phyloP scores from a whole-genome alignment of 441 rosid species.

The Gossypium laxum region DNA sequence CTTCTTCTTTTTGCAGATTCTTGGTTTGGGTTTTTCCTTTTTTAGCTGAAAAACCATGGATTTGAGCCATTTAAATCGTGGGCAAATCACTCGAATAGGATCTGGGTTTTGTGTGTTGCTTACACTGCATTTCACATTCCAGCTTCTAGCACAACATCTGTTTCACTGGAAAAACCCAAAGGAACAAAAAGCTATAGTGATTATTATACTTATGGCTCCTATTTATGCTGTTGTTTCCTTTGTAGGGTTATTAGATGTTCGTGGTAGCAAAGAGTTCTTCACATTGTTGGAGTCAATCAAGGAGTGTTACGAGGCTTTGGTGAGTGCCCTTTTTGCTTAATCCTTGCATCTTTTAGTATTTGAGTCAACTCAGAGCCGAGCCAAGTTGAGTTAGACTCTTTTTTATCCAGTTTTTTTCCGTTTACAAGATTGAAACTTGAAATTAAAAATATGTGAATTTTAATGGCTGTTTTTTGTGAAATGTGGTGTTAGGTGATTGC shows the following conservation, averaged over 20 bases:
- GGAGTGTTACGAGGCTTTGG: constrained; percentile 90
- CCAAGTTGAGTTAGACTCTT: too few relatives aligned
- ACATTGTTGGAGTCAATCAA: constrained; percentile 69
- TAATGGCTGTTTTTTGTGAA: too few relatives aligned
- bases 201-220: constrained; percentile 87
- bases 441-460: too few relatives aligned
- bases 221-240: constrained; percentile 64
- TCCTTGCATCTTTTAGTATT: too few relatives aligned
- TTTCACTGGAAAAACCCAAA: constrained; percentile 86
- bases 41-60: constrained; percentile 37
- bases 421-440: too few relatives aligned
- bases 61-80: constrained; percentile 37
- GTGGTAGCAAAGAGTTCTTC: constrained; percentile 71
- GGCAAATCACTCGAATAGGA: constrained; percentile 47
- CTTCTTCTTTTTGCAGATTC: constrained; percentile 22
- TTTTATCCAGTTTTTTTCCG: too few relatives aligned
- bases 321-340: constrained; percentile 25
- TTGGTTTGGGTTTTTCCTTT: constrained; percentile 10
- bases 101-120: constrained; percentile 52
- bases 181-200: constrained; percentile 78
- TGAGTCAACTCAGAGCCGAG: too few relatives aligned
- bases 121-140: constrained; percentile 54
- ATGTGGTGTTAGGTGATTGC: constrained; percentile 62
- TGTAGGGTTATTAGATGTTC: constrained; percentile 60
- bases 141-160: constrained; percentile 68